Base-by-base conservation (phyloP, 1,139 yeast genomes). In the Kodamaea sp. region DNA sequence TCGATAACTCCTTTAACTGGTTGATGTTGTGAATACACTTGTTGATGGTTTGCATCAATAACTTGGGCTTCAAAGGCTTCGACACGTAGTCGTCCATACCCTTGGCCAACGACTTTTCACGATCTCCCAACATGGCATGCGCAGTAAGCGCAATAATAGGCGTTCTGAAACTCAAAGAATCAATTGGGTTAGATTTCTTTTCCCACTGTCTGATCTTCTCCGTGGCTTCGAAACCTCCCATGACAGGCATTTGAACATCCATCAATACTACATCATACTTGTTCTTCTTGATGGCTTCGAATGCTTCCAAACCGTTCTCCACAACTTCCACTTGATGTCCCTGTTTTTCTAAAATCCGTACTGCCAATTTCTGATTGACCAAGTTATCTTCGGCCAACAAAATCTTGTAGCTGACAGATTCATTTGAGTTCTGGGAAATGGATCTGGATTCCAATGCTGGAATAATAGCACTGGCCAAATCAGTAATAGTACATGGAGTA, bases 191-290 rank as follows among this genome's bases (percentile, higher is more conserved):
- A 32, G 80, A 73, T 58, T 83, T 86, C 65, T 75, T 79, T 61
- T 87, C 96, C 94, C 94, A 86, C 56, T 83, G 90, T 49, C 95
- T 69, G 37, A 87, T 87, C 57, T 80, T 77, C 38, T 83, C 87
- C 1, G 95, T 86, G 3, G 95, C 95, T 55, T 87, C 95, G 56
- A 87, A 87, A 0, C 96, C 96, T 28, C 95, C 95, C 94, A 87
- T 86, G 7, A 86, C 88, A 5, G 96, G 96, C 96, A 87, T 87
- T 60, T 87, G 95, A 26, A 87, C 95, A 65, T 87, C 96, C 96
- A 87, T 87, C 47, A 87, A 72, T 11, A 87, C 87, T 32, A 83
- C 92, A 53, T 87, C 95, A 56, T 80, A 86, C 28, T 76, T 70
- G 25, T 52, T 61, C 56, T 76, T 79, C 55, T 80, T 73, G 27